Evolutionary conservation across 2,329 filamentous ascomycete species (phyloP).

Genomic region (Fusarium guadeloupense): DNA sequence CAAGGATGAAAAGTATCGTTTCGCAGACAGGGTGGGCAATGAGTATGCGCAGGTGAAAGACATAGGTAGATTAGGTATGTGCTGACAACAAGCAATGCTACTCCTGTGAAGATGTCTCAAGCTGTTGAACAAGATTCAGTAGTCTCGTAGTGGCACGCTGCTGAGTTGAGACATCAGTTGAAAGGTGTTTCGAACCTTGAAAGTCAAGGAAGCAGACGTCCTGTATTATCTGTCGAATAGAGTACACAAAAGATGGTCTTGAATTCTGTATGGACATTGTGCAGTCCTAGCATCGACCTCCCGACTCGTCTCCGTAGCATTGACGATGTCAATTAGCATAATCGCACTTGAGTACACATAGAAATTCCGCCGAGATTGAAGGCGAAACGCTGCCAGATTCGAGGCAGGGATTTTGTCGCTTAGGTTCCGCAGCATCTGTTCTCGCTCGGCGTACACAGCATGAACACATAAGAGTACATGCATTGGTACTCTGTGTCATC

Average conservation of each 20-base stretch:
- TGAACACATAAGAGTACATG: slow-evolving; percentile 7
- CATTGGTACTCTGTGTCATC: background rate
- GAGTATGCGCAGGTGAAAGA: background rate
- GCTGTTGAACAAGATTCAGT: no score
- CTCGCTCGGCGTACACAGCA: slow-evolving; percentile 27
- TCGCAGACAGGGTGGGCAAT: background rate
- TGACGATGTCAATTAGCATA: no score
- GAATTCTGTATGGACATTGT: background rate
- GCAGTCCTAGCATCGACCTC: background rate
- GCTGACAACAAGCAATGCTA: background rate
- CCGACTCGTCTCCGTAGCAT: background rate
- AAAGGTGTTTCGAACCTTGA: background rate
- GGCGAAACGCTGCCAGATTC: background rate
- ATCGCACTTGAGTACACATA: background rate
- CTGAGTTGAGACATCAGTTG: background rate
- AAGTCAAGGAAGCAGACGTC: background rate
- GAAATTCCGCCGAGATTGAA: background rate
- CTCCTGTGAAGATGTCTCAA: no score
- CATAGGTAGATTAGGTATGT: background rate
- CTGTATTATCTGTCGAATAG: background rate
- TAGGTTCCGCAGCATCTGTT: slow-evolving; percentile 9
- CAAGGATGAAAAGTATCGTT: background rate
- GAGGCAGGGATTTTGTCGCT: background rate
- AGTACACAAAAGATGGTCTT: background rate
- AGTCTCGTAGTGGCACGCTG: no score